Evolutionary conservation across 495 filamentous ascomycete genomes (phyloP).

Genomic region (Trichoderma virens): DNA sequence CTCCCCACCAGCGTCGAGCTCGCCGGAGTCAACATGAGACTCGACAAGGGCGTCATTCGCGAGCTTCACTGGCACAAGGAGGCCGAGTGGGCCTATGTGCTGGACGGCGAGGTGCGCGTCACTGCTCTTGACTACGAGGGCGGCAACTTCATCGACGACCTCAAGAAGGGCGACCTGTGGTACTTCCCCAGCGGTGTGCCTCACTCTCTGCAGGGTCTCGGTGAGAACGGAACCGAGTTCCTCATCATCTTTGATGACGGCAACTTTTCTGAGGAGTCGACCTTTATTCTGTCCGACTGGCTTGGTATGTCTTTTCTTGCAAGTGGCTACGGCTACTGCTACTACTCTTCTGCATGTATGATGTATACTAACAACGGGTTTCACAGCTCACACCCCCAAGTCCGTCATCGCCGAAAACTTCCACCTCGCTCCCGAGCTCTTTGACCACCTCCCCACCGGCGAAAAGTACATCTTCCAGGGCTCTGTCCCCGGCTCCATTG

Average conservation of each 20-base stretch:
- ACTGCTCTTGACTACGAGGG: slow-evolving; percentile 62
- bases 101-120: slow-evolving; percentile 51
- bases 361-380: slow-evolving; percentile 9
- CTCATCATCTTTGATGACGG: slow-evolving; percentile 65
- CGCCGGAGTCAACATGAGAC: slow-evolving; percentile 61
- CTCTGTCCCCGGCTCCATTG: slow-evolving; percentile 39
- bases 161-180: slow-evolving; percentile 65
- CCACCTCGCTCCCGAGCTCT: slow-evolving; percentile 49
- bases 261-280: slow-evolving; percentile 61
- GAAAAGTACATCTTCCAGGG: slow-evolving; percentile 69
- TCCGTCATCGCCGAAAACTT: slow-evolving; percentile 60
- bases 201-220: slow-evolving; percentile 60
- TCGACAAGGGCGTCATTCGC: slow-evolving; percentile 59
- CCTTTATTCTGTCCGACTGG: slow-evolving; percentile 62
- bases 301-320: slow-evolving; percentile 34
- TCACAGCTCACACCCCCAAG: slow-evolving; percentile 51
- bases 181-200: slow-evolving; percentile 68
- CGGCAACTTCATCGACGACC: slow-evolving; percentile 60
- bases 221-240: slow-evolving; percentile 61
- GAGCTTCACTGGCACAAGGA: slow-evolving; percentile 70
- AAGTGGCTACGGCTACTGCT: background rate
- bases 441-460: slow-evolving; percentile 45
- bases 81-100: slow-evolving; percentile 62
- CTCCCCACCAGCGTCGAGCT: slow-evolving; percentile 51
- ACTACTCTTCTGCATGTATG: background rate